These are phyloP conservation scores for Syzygium grande DNA, from an alignment of 345 rosid species.

Conservation along the genomic window DNA sequence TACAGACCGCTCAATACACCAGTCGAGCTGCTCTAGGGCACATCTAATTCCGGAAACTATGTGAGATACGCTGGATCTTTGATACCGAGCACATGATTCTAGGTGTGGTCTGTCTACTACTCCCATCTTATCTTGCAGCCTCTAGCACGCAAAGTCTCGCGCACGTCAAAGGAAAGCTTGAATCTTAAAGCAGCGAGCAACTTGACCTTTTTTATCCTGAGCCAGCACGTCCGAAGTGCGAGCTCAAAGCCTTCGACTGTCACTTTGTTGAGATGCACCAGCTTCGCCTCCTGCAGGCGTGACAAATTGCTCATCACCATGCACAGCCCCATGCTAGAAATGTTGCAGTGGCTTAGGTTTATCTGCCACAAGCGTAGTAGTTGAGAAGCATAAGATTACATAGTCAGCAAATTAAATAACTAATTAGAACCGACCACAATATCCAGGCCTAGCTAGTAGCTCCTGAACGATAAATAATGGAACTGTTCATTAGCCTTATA, in stretches of 20 bases:
- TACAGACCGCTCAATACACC: neutral
- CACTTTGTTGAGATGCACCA: constrained; percentile 59
- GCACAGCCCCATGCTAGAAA: constrained; percentile 47
- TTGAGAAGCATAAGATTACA: neutral
- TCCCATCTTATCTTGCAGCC: constrained; percentile 90
- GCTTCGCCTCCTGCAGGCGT: constrained; percentile 80
- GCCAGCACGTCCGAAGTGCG: constrained; percentile 55
- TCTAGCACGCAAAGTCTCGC: constrained; percentile 50
- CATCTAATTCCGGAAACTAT: neutral
- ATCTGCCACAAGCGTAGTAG: constrained; percentile 47
- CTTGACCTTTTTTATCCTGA: constrained; percentile 78
- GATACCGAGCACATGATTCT: neutral
- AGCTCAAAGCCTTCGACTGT: constrained; percentile 75
- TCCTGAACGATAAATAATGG: neutral
- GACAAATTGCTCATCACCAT: constrained; percentile 76
- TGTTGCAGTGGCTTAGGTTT: constrained; percentile 60
- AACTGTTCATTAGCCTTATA: neutral
- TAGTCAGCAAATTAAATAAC: neutral
- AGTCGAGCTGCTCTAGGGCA: neutral
- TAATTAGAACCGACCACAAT: neutral
- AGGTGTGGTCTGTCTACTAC: neutral
- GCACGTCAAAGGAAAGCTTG: constrained; percentile 62
- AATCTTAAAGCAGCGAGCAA: constrained; percentile 52
- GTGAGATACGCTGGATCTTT: neutral
- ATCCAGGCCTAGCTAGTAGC: neutral